Evolutionary conservation across 2,329 filamentous ascomycete genomes (phyloP).

Genomic region (Penicillium vulpinum): DNA sequence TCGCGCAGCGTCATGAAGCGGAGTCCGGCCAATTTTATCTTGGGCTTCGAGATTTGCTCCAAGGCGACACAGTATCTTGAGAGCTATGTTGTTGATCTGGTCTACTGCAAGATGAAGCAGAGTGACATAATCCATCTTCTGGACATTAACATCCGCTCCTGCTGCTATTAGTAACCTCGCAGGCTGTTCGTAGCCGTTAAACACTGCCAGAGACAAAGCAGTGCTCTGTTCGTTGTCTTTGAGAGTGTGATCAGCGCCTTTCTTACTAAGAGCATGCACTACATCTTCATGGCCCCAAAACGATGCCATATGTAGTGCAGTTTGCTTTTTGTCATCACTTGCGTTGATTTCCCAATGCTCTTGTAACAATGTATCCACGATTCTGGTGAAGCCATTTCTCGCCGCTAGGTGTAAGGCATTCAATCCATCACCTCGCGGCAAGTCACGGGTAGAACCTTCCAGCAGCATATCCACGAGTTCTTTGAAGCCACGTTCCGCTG

Average conservation of each 20-base stretch:
- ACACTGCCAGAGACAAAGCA: background rate
- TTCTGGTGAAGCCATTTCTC: too few species aligned
- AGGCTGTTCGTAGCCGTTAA: background rate
- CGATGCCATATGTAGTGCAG: background rate
- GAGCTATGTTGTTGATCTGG: too few species aligned
- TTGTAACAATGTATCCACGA: background rate
- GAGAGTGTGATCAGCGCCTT: background rate
- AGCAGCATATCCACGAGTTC: background rate
- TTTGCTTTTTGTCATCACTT: background rate
- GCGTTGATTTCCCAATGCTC: background rate
- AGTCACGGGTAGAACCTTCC: background rate
- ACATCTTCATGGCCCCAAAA: background rate
- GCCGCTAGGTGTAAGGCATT: background rate
- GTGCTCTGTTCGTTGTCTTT: background rate
- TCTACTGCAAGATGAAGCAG: too few species aligned
- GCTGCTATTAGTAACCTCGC: background rate
- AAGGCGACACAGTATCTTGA: too few species aligned
- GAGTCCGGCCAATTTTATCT: too few species aligned
- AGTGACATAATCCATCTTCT: too few species aligned
- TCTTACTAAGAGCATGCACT: background rate
- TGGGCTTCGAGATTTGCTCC: too few species aligned
- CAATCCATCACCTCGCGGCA: background rate
- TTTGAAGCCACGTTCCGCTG: background rate
- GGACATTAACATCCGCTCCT: too few species aligned
- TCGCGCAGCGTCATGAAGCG: too few species aligned